Evolutionary conservation across 139 green algal genomes (phyloP).

Genomic region (Tetradesmus lagerheimii): DNA sequence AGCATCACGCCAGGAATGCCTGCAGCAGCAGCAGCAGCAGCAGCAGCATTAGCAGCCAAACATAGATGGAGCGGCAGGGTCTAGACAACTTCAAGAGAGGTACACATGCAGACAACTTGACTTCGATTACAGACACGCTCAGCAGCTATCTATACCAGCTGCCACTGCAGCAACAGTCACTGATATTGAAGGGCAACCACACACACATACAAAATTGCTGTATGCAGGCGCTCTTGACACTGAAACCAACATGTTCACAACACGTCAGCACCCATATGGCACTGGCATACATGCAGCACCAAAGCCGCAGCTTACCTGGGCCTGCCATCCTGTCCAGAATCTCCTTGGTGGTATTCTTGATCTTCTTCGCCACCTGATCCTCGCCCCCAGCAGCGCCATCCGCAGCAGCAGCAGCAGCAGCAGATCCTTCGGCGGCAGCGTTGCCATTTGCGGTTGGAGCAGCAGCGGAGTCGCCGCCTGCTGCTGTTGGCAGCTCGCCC

Average conservation of each 20-base stretch:
- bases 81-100: too few relatives aligned
- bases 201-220: too few relatives aligned
- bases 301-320: too few relatives aligned
- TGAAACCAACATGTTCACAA: background rate
- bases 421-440: background rate
- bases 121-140: too few relatives aligned
- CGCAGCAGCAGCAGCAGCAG: slow-evolving; percentile 1
- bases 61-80: too few relatives aligned
- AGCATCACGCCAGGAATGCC: background rate
- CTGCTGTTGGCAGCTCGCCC: slow-evolving; percentile 24
- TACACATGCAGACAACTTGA: too few relatives aligned
- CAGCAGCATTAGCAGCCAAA: too few relatives aligned
- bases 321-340: slow-evolving; percentile 22
- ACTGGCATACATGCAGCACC: background rate
- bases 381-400: background rate
- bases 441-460: background rate
- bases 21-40: background rate
- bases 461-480: background rate
- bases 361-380: slow-evolving; percentile 18
- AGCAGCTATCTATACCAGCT: too few relatives aligned
- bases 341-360: slow-evolving; percentile 12
- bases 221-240: background rate
- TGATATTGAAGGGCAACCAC: too few relatives aligned
- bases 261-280: background rate
- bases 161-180: too few relatives aligned